Evolutionary conservation across 331 rosid species (phyloP).

Genomic region (Rhamnella rubrinervis): DNA sequence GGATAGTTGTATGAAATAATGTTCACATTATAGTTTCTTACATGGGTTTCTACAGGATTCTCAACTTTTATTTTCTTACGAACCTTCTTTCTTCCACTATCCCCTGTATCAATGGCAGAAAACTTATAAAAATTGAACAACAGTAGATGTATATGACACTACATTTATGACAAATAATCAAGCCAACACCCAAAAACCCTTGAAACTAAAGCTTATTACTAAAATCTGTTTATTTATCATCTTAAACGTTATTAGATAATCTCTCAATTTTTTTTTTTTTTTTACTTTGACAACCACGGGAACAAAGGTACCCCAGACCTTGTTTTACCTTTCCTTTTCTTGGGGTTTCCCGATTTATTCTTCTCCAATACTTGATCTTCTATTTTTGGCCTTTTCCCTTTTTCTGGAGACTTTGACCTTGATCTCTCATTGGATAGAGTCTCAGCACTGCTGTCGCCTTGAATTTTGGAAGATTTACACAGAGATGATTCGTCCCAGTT

Average conservation of each 20-base stretch:
- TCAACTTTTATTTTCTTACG: constrained; percentile 27
- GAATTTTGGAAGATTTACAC: constrained; percentile 26
- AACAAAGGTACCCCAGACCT: constrained; percentile 5
- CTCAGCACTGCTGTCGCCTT: constrained; percentile 21
- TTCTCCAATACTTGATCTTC: constrained; percentile 30
- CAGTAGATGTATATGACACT: constrained; percentile 1
- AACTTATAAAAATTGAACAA: not conserved
- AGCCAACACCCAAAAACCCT: not conserved
- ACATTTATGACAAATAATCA: not conserved
- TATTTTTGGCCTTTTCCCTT: constrained; percentile 19
- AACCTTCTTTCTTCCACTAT: constrained; percentile 21
- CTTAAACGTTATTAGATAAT: constrained; percentile 8
- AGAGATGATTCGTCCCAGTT: constrained; percentile 40
- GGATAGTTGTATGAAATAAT: not conserved
- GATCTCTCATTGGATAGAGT: constrained; percentile 35
- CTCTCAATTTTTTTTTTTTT: constrained; percentile 5
- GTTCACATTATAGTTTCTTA: constrained; percentile 30
- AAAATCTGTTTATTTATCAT: not conserved
- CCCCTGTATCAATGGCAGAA: constrained; percentile 41
- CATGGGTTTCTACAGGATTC: constrained; percentile 31
- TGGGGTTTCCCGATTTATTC: constrained; percentile 37
- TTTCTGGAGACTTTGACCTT: constrained; percentile 28
- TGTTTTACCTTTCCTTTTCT: constrained; percentile 39
- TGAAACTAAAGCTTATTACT: not conserved
- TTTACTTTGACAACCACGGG: not conserved